Percentiles rank a stretch among this genome's conserved stretches.
phyloP scores from a whole-genome alignment of 371 early-diverging fungal genomes.

The Mucor indicus region DNA sequence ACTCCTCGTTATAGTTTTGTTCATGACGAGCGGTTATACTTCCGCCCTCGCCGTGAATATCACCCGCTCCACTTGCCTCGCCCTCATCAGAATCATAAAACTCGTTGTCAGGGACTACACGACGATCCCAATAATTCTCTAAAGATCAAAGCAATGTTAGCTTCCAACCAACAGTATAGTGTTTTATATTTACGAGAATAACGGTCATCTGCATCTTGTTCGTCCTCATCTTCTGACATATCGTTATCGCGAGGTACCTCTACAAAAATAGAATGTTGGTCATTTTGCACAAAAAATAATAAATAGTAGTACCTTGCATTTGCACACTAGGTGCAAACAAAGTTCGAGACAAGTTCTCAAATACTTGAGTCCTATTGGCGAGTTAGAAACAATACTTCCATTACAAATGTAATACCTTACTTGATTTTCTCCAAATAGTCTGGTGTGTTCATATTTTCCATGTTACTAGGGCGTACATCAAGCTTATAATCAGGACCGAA shows the following conservation, averaged over 20 bases:
- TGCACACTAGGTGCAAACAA: slow-evolving; percentile 73
- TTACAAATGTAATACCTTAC: slow-evolving; percentile 26
- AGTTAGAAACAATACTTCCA: not conserved
- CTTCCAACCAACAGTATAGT: no score
- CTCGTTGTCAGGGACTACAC: slow-evolving; percentile 63
- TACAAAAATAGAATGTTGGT: not conserved
- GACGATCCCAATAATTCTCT: slow-evolving; percentile 59
- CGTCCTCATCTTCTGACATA: slow-evolving; percentile 55
- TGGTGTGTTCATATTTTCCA: slow-evolving; percentile 84
- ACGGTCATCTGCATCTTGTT: slow-evolving; percentile 48
- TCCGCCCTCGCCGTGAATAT: not conserved
- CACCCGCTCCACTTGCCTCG: slow-evolving; percentile 33
- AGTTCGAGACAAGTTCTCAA: slow-evolving; percentile 80
- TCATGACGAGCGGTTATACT: slow-evolving; percentile 23
- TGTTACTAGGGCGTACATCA: slow-evolving; percentile 83
- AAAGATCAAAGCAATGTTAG: slow-evolving; percentile 2
- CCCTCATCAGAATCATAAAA: slow-evolving; percentile 72
- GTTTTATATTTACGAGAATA: slow-evolving; percentile 34
- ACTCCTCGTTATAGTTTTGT: slow-evolving; percentile 24
- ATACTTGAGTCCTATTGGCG: slow-evolving; percentile 36
- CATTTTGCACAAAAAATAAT: not conserved
- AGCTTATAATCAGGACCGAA: slow-evolving; percentile 85
- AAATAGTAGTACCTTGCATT: slow-evolving; percentile 41
- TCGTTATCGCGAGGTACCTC: slow-evolving; percentile 46
- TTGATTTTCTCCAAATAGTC: slow-evolving; percentile 81